Evolutionary conservation across 306 rosid genomes (phyloP).

Genomic region (Vigna nakashimae): DNA sequence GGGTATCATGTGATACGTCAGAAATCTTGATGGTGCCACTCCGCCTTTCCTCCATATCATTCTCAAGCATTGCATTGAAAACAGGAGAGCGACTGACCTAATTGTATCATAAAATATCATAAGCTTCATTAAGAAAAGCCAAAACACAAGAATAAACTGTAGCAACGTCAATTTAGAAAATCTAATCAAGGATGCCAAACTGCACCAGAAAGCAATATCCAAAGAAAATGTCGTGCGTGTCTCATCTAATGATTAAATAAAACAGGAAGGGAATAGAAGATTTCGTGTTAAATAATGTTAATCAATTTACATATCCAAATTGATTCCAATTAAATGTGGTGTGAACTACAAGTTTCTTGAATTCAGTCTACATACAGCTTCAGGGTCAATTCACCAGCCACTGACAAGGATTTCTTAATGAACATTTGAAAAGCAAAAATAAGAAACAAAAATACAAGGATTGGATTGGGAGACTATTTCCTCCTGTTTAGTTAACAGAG

Average conservation of each 20-base stretch:
- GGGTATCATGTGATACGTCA: slow-evolving; percentile 76
- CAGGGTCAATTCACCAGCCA: background rate
- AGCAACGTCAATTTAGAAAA: background rate
- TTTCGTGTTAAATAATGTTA: background rate
- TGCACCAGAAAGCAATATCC: slow-evolving; percentile 3
- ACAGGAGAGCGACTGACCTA: slow-evolving; percentile 87
- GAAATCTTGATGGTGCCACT: slow-evolving; percentile 81
- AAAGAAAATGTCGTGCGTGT: background rate
- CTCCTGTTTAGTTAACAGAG: background rate
- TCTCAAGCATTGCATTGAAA: slow-evolving; percentile 87
- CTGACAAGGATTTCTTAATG: background rate
- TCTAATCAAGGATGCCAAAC: slow-evolving; percentile 18
- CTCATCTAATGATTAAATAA: slow-evolving; percentile 7
- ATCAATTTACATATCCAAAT: slow-evolving; percentile 2
- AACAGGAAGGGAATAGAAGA: background rate
- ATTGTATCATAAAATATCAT: slow-evolving; percentile 6
- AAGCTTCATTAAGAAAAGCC: slow-evolving; percentile 24
- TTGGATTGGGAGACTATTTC: slow-evolving; percentile 15
- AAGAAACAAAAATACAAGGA: background rate
- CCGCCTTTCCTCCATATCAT: slow-evolving; percentile 83
- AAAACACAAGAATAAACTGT: background rate
- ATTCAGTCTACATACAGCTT: background rate
- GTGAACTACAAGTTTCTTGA: slow-evolving; percentile 11
- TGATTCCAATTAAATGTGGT: background rate
- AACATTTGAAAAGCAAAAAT: background rate